Conservation (phyloP, 257 asterid genomes). For the Penstemon davidsonii region DNA sequence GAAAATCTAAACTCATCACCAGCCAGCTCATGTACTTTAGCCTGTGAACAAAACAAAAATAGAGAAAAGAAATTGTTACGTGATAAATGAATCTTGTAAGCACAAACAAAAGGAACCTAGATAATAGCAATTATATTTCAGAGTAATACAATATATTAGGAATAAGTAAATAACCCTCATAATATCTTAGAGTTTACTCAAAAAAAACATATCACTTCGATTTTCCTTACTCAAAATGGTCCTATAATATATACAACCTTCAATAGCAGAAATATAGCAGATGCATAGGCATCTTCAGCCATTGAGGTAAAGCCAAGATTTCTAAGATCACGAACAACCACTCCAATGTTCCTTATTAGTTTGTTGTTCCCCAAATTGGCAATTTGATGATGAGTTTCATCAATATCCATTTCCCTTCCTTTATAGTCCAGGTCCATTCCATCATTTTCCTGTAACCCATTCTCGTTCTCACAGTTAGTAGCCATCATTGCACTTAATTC, state of each 20-base stretch:
- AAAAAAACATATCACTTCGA: constrained; percentile 24
- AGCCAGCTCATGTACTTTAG: constrained; percentile 87
- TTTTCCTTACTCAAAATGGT: constrained; percentile 21
- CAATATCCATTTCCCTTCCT: constrained; percentile 57
- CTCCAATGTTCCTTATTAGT: constrained; percentile 78
- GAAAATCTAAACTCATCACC: constrained; percentile 91
- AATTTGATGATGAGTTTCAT: constrained; percentile 39
- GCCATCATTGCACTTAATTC: constrained; percentile 73
- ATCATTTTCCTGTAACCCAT: constrained; percentile 46
- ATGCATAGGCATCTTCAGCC: constrained; percentile 99
- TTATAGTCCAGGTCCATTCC: constrained; percentile 61
- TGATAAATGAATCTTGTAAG: constrained; percentile 3
- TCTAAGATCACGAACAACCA: constrained; percentile 84
- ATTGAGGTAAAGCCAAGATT: constrained; percentile 86
- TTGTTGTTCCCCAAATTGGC: constrained; percentile 55
- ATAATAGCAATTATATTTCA: not conserved
- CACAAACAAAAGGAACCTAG: not conserved
- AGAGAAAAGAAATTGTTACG: not conserved
- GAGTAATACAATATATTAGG: not conserved
- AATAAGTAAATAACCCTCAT: not conserved
- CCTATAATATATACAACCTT: constrained; percentile 49
- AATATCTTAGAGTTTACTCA: constrained; percentile 1
- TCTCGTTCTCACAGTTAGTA: constrained; percentile 48
- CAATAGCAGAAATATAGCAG: constrained; percentile 82
- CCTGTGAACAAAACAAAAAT: constrained; percentile 49